Base-by-base conservation (phyloP, 164 flowering plant species). In the Stephania japonica region DNA sequence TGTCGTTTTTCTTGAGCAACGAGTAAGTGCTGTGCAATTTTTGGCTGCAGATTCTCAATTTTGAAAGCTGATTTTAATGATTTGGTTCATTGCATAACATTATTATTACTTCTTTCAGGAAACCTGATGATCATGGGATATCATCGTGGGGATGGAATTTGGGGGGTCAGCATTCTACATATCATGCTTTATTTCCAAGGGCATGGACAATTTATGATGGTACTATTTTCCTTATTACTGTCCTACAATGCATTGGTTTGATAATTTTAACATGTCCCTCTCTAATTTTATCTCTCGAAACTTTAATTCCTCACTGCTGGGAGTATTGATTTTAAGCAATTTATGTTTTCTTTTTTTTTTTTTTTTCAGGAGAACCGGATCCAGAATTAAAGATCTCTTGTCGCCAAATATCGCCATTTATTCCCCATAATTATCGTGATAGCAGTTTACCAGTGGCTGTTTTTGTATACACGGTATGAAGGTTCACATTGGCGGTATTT, bases 171-270 rank as follows among this genome's bases (percentile, higher is more conserved):
- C 97, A 89, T 82, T 93, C 99, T 16, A 91, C 99, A 62, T 96
- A 96, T 76, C 99, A 96, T 86, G 98, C 98, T 59, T 72, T 96
- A 44, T 96, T 96, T 83, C 99, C 99, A 21, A 85, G 99, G 84
- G 97, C 98, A 25, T 96, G 99, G 99, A 96, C 98, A 27, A 80
- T 95, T 72, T 93, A 93, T 83, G 98, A 93, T 86, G 98, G 98
- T 93, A 85, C 23, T 70, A 19, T 14, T 7, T 43, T 11, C 64
- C 23, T 23, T 42, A 19, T 65, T 27, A 13, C 42, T 27, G 53
- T 68, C 2, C 62, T 56, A 59, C 21, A 18, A 59, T 59, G 64
- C 7, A 24, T 59, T 18, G 6, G 7, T 19, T 2, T 21, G n/a
- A 19, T 56, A 5, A 4, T 59, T 26, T 0, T 25, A 23, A 24